Conservation (phyloP, 78 protist genomes). For the Thecamonas trahens region DNA sequence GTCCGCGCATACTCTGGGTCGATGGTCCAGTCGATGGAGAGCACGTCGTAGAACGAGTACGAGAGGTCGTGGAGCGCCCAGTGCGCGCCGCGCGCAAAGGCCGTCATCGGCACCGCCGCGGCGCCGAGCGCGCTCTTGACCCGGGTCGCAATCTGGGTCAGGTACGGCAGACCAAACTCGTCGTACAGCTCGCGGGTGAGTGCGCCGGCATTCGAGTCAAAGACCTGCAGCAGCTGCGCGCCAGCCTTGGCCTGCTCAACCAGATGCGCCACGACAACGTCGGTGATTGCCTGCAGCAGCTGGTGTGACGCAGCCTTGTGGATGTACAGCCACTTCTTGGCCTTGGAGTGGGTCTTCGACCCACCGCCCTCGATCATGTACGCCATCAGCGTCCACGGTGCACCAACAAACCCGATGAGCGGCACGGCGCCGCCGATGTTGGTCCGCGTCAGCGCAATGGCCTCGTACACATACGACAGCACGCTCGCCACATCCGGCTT, state of each 20-base stretch:
- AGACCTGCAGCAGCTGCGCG: constrained; percentile 75
- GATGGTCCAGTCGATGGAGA: constrained; percentile 73
- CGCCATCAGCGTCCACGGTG: constrained; percentile 83
- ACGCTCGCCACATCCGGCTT: constrained; percentile 28
- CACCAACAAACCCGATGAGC: constrained; percentile 62
- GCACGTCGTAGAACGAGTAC: constrained; percentile 30
- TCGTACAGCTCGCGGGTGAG: constrained; percentile 47
- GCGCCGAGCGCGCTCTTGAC: constrained; percentile 23
- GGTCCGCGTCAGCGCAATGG: constrained; percentile 63
- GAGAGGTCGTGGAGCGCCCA: constrained; percentile 25
- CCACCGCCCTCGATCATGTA: constrained; percentile 87
- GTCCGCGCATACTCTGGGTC: constrained; percentile 35
- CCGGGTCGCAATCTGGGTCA: constrained; percentile 23
- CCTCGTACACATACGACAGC: constrained; percentile 71
- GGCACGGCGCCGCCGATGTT: constrained; percentile 59
- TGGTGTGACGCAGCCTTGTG: constrained; percentile 41
- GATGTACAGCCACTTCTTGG: constrained; percentile 57
- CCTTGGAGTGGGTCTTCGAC: constrained; percentile 32
- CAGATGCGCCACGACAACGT: constrained; percentile 43
- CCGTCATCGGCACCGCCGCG: constrained; percentile 57
- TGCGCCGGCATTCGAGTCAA: constrained; percentile 80
- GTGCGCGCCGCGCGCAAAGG: constrained; percentile 48
- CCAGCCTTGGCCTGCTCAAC: constrained; percentile 70
- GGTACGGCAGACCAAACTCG: constrained; percentile 52
- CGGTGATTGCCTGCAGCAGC: constrained; percentile 44